These are phyloP conservation scores for Pseudogymnoascus sp. DNA, from an alignment of 2,329 filamentous ascomycete species.

Conservation along the genomic window DNA sequence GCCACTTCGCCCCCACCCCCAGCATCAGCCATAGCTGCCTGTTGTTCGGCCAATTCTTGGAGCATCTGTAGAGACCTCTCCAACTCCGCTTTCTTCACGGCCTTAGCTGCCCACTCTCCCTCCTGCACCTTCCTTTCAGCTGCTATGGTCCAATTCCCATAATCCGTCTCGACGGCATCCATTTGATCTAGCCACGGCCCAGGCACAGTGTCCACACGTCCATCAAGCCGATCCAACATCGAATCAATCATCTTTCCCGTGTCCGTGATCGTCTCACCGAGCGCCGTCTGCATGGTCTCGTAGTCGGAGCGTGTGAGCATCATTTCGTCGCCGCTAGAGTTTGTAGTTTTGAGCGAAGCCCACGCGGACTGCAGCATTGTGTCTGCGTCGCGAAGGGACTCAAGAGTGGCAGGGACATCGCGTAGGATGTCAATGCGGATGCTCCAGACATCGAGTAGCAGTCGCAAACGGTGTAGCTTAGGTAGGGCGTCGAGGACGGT, in stretches of 20 bases:
- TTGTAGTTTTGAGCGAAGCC: slow-evolving; percentile 30
- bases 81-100: slow-evolving; percentile 19
- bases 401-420: slow-evolving; percentile 61
- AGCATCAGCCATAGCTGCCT: slow-evolving; percentile 11
- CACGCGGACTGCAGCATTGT: slow-evolving; percentile 58
- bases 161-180: slow-evolving; percentile 69
- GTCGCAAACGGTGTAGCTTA: slow-evolving; percentile 63
- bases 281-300: slow-evolving; percentile 49
- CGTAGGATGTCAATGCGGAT: slow-evolving; percentile 66
- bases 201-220: slow-evolving; percentile 72
- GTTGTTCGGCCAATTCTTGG: slow-evolving; percentile 14
- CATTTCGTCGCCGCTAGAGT: slow-evolving; percentile 9
- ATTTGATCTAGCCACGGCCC: slow-evolving; percentile 82
- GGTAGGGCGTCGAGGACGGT: slow-evolving; percentile 86
- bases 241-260: slow-evolving; percentile 69
- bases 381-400: slow-evolving; percentile 57
- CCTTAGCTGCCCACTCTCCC: slow-evolving; percentile 42
- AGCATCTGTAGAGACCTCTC: slow-evolving; percentile 24
- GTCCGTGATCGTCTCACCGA: slow-evolving; percentile 61
- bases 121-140: slow-evolving; percentile 68
- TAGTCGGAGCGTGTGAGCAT: slow-evolving; percentile 24
- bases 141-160: slow-evolving; percentile 70
- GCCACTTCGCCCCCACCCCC: background rate
- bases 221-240: slow-evolving; percentile 82
- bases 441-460: slow-evolving; percentile 69